Conservation (phyloP, 1,284 basidiomycete species). For the Violaceomyces palustris region DNA sequence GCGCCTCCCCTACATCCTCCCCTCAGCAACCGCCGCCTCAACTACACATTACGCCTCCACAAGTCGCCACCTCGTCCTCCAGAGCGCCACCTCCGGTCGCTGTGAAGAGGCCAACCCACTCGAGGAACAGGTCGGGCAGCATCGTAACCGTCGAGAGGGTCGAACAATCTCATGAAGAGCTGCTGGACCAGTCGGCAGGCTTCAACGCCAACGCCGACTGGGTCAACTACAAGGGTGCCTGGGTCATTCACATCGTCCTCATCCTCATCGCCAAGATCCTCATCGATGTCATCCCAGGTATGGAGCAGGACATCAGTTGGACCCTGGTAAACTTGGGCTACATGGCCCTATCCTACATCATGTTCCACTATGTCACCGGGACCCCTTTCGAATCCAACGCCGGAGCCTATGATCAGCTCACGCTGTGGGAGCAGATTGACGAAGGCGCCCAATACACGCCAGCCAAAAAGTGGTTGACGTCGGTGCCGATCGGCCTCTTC, state of each 20-base stretch:
- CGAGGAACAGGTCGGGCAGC: conserved; percentile 26
- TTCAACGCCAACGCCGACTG: conserved; percentile 89
- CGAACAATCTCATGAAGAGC: conserved; percentile 54
- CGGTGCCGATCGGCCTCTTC: conserved; percentile 88
- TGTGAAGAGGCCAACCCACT: conserved; percentile 8
- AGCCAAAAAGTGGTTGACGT: conserved; percentile 93
- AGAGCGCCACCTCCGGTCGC: conserved; percentile 16
- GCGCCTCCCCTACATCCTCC: too few relatives aligned
- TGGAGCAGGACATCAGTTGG: conserved; percentile 92
- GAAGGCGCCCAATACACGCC: conserved; percentile 97
- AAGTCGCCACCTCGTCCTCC: too few relatives aligned
- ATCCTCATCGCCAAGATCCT: conserved; percentile 85
- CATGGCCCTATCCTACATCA: conserved; percentile 86
- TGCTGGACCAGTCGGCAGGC: conserved; percentile 53
- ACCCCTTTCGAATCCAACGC: conserved; percentile 84
- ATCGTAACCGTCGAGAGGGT: conserved; percentile 55
- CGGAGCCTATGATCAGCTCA: conserved; percentile 94
- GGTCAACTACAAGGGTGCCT: conserved; percentile 96
- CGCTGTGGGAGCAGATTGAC: conserved; percentile 99
- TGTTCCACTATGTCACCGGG: conserved; percentile 98
- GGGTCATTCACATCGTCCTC: conserved; percentile 93
- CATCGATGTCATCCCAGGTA: conserved; percentile 87
- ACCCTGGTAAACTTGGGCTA: conserved; percentile 89
- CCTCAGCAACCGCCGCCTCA: too few relatives aligned
- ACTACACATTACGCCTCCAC: too few relatives aligned